phyloP scores from a whole-genome alignment of 148 eudicot genomes.

The Rhododendron kiyosumense region DNA sequence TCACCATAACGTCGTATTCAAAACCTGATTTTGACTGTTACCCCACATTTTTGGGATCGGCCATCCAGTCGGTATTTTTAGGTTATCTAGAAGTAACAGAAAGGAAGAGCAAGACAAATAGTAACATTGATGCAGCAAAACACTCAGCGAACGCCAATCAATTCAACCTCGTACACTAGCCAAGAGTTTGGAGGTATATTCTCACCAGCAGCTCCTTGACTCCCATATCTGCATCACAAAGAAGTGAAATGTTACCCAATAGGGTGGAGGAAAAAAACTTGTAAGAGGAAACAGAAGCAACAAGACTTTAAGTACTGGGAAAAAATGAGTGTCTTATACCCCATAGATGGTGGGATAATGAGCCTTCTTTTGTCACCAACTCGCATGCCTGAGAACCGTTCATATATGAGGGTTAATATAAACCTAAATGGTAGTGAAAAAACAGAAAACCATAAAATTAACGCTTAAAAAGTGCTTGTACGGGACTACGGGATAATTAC shows the following conservation, averaged over 20 bases:
- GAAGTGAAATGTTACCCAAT: background rate
- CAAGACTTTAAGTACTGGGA: background rate
- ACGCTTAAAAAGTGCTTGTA: background rate
- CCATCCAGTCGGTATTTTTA: background rate
- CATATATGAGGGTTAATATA: background rate
- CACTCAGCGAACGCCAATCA: slow-evolving; percentile 41
- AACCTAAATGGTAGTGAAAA: background rate
- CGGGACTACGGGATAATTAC: background rate
- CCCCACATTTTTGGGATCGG: background rate
- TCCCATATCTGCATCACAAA: slow-evolving; percentile 45
- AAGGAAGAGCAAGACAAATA: background rate
- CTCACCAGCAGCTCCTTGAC: slow-evolving; percentile 33
- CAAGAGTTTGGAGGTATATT: slow-evolving; percentile 77
- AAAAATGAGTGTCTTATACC: slow-evolving; percentile 27
- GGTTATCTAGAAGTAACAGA: background rate
- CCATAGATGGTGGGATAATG: slow-evolving; percentile 58
- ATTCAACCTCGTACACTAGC: slow-evolving; percentile 68
- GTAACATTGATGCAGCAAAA: background rate
- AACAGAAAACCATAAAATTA: background rate
- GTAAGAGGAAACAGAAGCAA: background rate
- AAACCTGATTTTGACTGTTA: background rate
- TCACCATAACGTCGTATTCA: background rate
- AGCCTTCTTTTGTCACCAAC: slow-evolving; percentile 75
- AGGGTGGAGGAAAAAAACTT: background rate
- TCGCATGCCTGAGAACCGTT: slow-evolving; percentile 54